These are phyloP conservation scores for Entomortierella lignicola DNA, from an alignment of 192 early-diverging fungal genomes.

Conservation along the genomic window DNA sequence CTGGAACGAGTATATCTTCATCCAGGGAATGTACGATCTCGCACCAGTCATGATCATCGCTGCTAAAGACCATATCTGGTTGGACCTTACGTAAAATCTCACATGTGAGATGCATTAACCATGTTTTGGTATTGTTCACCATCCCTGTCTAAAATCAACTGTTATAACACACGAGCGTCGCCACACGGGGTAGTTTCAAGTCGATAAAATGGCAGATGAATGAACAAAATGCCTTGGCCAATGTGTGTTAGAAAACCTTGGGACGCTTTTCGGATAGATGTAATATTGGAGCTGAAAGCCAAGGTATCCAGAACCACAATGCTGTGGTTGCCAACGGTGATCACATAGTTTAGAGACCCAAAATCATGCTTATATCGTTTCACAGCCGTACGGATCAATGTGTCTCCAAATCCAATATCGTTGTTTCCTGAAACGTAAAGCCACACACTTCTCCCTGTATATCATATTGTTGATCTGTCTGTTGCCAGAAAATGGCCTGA, in stretches of 20 bases:
- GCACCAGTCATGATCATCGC: constrained; percentile 97
- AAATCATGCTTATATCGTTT: constrained; percentile 61
- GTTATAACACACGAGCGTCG: constrained; percentile 60
- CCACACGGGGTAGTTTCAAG: constrained; percentile 77
- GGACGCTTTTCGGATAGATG: constrained; percentile 58
- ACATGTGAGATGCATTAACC: constrained; percentile 62
- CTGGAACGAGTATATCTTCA: constrained; percentile 5
- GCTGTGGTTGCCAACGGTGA: constrained; percentile 66
- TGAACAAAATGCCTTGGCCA: constrained; percentile 71
- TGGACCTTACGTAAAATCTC: constrained; percentile 67
- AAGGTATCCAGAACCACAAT: constrained; percentile 84
- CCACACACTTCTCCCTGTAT: constrained; percentile 43
- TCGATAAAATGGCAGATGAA: constrained; percentile 89
- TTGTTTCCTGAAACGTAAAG: constrained; percentile 90
- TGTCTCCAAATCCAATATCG: constrained; percentile 87
- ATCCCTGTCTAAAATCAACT: constrained; percentile 63
- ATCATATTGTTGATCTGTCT: constrained; percentile 22
- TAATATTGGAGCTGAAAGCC: constrained; percentile 64
- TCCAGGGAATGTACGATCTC: constrained; percentile 59
- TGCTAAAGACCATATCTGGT: constrained; percentile 82
- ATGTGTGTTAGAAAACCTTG: constrained; percentile 60
- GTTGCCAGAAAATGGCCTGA: constrained; percentile 2
- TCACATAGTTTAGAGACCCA: constrained; percentile 67
- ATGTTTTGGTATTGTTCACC: constrained; percentile 95
- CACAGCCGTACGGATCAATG: constrained; percentile 55